phyloP scores from a whole-genome alignment of 352 stramenopile species.

The Globisporangium megalacanthum region DNA sequence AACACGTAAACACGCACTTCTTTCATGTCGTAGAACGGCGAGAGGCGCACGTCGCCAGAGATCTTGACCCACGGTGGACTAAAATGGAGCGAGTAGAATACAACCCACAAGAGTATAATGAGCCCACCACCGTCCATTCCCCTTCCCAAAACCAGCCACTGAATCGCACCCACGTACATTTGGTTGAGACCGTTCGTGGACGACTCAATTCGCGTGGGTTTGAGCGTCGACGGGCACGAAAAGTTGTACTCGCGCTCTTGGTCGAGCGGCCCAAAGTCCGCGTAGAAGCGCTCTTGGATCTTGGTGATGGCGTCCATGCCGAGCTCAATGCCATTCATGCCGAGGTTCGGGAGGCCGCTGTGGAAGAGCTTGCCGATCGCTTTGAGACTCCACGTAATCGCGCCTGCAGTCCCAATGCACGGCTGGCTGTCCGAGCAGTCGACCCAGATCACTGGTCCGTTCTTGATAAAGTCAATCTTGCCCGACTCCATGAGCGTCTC shows the following conservation, averaged over 20 bases:
- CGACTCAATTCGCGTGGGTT: conserved; percentile 80
- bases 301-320: conserved; percentile 78
- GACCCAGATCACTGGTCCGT: conserved; percentile 90
- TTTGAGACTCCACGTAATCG: conserved; percentile 88
- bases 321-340: conserved; percentile 89
- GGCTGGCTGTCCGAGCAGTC: conserved; percentile 91
- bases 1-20: conserved; percentile 40
- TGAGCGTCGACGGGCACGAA: conserved; percentile 84
- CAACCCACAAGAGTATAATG: too few relatives aligned
- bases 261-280: conserved; percentile 77
- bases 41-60: conserved; percentile 87
- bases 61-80: conserved; percentile 89
- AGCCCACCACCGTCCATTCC: too few relatives aligned
- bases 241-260: conserved; percentile 90
- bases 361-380: conserved; percentile 91
- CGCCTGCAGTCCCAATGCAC: conserved; percentile 88
- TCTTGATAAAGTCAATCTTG: conserved; percentile 91
- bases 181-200: conserved; percentile 78
- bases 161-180: conserved; percentile 42
- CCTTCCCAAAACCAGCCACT: too few relatives aligned
- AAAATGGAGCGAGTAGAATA: too few relatives aligned
- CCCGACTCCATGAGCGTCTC: conserved; percentile 86
- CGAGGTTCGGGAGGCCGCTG: conserved; percentile 83
- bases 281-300: conserved; percentile 89
- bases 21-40: conserved; percentile 90